These are phyloP conservation scores for Teratosphaeria destructans DNA, from an alignment of 2,329 filamentous ascomycete species.

Conservation along the genomic window DNA sequence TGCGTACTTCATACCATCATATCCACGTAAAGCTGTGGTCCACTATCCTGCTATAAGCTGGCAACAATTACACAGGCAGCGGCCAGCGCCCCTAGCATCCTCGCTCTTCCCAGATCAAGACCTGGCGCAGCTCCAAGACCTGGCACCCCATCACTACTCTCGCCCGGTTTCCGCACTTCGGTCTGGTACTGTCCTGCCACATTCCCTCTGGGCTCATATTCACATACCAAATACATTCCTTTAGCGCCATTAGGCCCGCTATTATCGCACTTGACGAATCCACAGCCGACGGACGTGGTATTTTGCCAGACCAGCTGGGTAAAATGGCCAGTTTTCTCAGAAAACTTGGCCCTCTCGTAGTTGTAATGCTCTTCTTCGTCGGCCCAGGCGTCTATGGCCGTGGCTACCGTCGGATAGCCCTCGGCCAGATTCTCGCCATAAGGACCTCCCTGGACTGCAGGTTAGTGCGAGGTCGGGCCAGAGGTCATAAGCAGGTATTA, in stretches of 20 bases:
- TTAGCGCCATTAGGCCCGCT: slow-evolving; percentile 9
- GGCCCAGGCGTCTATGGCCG: slow-evolving; percentile 23
- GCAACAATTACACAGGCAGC: slow-evolving; percentile 6
- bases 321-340: slow-evolving; percentile 20
- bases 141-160: slow-evolving; percentile 11
- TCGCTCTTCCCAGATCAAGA: background rate
- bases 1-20: background rate
- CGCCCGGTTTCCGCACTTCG: slow-evolving; percentile 24
- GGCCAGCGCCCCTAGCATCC: slow-evolving; percentile 7
- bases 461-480: background rate
- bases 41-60: background rate
- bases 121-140: slow-evolving; percentile 10
- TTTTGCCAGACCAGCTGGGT: slow-evolving; percentile 26
- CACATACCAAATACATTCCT: slow-evolving; percentile 26
- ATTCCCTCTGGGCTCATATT: slow-evolving; percentile 30
- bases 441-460: slow-evolving; percentile 13
- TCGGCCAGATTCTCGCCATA: slow-evolving; percentile 25
- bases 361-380: slow-evolving; percentile 21
- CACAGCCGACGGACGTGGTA: slow-evolving; percentile 22
- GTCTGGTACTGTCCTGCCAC: slow-evolving; percentile 23
- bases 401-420: slow-evolving; percentile 12
- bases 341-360: slow-evolving; percentile 18
- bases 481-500: slow-evolving; percentile 1
- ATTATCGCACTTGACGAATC: slow-evolving; percentile 14
- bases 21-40: background rate